phyloP scores from a whole-genome alignment of 306 rosid species.

The Rosa rugosa region DNA sequence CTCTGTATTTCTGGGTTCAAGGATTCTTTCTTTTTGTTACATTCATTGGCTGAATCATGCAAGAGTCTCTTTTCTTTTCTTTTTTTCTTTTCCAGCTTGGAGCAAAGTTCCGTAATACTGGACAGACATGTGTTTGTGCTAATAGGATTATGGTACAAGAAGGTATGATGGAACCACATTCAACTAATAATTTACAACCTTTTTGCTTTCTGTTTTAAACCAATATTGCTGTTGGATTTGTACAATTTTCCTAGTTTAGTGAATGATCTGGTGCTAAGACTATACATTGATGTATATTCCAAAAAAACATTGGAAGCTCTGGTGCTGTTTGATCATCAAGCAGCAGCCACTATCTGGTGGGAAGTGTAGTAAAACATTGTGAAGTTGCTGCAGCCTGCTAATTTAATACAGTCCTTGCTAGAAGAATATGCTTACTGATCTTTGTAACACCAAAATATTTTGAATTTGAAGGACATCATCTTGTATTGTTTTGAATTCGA shows the following conservation, averaged over 20 bases:
- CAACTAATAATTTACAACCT: conserved; percentile 14
- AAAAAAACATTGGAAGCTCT: background rate
- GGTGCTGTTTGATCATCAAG: conserved; percentile 1
- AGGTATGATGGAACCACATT: conserved; percentile 49
- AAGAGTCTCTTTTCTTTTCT: background rate
- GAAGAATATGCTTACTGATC: background rate
- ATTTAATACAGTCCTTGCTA: background rate
- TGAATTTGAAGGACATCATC: background rate
- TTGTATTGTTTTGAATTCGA: background rate
- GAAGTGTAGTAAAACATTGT: conserved; percentile 1
- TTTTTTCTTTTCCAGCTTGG: conserved; percentile 56
- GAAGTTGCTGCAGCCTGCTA: conserved; percentile 12
- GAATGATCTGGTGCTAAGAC: background rate
- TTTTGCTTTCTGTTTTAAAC: conserved; percentile 30
- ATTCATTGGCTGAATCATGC: conserved; percentile 20
- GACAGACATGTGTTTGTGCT: conserved; percentile 98
- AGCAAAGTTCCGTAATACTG: conserved; percentile 93
- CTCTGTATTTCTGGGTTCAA: conserved; percentile 19
- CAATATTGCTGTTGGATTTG: conserved; percentile 12
- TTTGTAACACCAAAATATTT: background rate
- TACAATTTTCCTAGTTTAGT: conserved; percentile 7
- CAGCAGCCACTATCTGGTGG: background rate
- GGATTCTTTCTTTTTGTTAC: conserved; percentile 6
- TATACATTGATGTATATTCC: background rate
- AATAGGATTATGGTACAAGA: conserved; percentile 95